These are phyloP conservation scores for Pseudopyricularia javanii DNA, from an alignment of 2,329 filamentous ascomycete genomes.

Conservation along the genomic window DNA sequence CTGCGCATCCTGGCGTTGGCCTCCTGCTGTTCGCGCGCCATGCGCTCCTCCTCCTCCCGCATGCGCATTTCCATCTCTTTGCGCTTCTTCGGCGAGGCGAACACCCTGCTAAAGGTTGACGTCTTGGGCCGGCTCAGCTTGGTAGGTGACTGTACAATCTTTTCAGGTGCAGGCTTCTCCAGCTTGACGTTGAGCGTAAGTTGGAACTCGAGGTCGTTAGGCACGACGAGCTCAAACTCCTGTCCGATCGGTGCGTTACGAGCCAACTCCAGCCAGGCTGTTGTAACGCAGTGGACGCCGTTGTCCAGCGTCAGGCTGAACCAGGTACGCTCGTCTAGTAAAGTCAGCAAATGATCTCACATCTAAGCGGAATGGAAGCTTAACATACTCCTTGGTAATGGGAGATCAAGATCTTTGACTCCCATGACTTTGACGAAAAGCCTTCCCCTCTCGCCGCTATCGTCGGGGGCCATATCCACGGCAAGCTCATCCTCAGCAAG, in stretches of 20 bases:
- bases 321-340: slow-evolving; percentile 71
- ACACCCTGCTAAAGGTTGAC: slow-evolving; percentile 82
- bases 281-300: slow-evolving; percentile 93
- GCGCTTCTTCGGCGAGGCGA: slow-evolving; percentile 91
- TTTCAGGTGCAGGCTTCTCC: slow-evolving; percentile 59
- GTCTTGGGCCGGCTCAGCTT: slow-evolving; percentile 62
- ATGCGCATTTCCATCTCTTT: slow-evolving; percentile 83
- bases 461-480: slow-evolving; percentile 48
- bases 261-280: slow-evolving; percentile 84
- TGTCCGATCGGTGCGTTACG: slow-evolving; percentile 91
- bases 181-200: slow-evolving; percentile 93
- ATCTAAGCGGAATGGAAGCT: slow-evolving; percentile 4
- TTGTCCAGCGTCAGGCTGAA: slow-evolving; percentile 98
- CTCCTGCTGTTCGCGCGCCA: slow-evolving; percentile 51
- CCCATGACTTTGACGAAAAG: slow-evolving; percentile 98
- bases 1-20: slow-evolving; percentile 37
- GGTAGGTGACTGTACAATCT: slow-evolving; percentile 40
- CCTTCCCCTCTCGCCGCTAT: slow-evolving; percentile 76
- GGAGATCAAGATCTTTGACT: slow-evolving; percentile 88
- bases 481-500: slow-evolving; percentile 57
- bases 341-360: neutral
- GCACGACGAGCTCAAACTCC: slow-evolving; percentile 94
- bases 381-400: slow-evolving; percentile 75
- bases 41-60: slow-evolving; percentile 69
- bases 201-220: slow-evolving; percentile 97